Conservation (phyloP, 1,284 basidiomycete genomes). For the Cystobasidium slooffiae region DNA sequence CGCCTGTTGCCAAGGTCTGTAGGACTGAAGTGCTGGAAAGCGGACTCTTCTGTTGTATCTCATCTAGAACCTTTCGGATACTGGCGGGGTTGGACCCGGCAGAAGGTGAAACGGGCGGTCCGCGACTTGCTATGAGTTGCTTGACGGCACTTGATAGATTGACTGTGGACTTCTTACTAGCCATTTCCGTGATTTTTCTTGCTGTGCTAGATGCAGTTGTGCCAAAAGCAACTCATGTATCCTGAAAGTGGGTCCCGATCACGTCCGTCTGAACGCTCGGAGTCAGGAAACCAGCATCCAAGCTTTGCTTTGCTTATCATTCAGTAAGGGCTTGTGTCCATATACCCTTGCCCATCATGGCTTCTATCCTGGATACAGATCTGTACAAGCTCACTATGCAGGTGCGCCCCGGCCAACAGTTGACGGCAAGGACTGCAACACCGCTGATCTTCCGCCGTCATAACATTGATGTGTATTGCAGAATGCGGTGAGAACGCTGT, state of each 20-base stretch:
- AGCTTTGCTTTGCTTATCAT: too few relatives aligned
- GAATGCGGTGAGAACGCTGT: conserved; percentile 83
- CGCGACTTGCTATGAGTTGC: conserved; percentile 71
- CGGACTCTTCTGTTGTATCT: conserved; percentile 25
- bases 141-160: conserved; percentile 63
- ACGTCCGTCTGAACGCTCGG: neutral
- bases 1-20: conserved; percentile 67
- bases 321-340: neutral
- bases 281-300: neutral
- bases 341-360: conserved; percentile 12
- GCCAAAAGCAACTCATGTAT: neutral
- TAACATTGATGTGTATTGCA: conserved; percentile 55
- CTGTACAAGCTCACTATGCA: conserved; percentile 98
- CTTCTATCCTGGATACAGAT: conserved; percentile 88
- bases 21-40: conserved; percentile 28
- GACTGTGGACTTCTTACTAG: conserved; percentile 11
- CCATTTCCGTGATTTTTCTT: neutral
- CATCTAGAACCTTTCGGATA: conserved; percentile 48
- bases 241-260: neutral
- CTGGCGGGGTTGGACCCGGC: conserved; percentile 58
- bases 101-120: conserved; percentile 62
- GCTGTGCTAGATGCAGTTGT: neutral
- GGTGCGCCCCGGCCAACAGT: neutral
- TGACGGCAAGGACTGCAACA: too few relatives aligned
- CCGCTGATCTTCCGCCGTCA: neutral